Conservation (phyloP, 139 green algal genomes). For the Coccomyxa sp. region DNA sequence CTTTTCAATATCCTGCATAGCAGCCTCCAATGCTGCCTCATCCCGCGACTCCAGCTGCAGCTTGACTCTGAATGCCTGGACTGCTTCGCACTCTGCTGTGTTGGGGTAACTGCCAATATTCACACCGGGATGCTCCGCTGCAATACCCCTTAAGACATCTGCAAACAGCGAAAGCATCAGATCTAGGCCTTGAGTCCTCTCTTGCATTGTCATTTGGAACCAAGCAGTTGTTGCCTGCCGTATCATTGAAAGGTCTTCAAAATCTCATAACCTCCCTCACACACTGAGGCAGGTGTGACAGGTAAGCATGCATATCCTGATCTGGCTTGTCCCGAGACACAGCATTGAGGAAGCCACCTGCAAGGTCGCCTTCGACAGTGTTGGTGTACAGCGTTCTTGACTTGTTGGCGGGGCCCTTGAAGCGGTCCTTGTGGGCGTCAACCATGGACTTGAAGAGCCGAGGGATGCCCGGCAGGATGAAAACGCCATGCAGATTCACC, state of each 20-base stretch:
- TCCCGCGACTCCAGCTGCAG: background rate
- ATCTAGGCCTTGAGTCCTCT: background rate
- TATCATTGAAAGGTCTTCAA: background rate
- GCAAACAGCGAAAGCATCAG: constrained; percentile 6
- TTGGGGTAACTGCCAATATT: constrained; percentile 53
- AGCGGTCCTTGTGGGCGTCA: constrained; percentile 35
- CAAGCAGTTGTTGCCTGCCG: background rate
- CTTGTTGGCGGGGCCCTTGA: constrained; percentile 25
- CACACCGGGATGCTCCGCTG: constrained; percentile 24
- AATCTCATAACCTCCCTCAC: background rate
- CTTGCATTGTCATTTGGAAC: background rate
- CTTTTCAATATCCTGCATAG: background rate
- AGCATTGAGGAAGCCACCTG: background rate
- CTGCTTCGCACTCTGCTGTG: background rate
- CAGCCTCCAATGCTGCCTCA: background rate
- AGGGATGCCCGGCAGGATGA: constrained; percentile 75
- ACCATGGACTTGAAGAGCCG: constrained; percentile 70
- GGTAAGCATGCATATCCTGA: background rate
- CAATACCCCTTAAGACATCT: constrained; percentile 21
- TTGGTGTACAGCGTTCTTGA: constrained; percentile 24
- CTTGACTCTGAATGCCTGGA: background rate
- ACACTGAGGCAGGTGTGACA: background rate
- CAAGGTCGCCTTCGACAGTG: constrained; percentile 42
- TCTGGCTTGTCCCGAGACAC: background rate
- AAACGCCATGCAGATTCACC: constrained; percentile 49